Base-by-base conservation (phyloP, 768 basidiomycete species). In the Mycena haematopus region DNA sequence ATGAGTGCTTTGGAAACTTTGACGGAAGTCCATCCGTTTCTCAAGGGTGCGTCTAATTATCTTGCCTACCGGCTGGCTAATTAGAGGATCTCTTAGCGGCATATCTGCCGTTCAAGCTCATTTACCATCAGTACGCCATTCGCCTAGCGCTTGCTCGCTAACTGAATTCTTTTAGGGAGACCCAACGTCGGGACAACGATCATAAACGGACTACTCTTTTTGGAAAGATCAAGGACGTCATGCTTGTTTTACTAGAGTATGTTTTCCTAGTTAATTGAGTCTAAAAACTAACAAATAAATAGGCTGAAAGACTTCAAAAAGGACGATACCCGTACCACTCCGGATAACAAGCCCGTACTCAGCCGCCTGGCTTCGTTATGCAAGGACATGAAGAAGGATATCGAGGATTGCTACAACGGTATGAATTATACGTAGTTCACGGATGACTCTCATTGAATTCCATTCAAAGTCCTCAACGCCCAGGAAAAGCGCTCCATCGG, bases 381-480 rank as follows among this genome's bases (percentile, higher is more conserved):
- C 52, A 38, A 59, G 19, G 38, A 54, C 38, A 46, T 64, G 62
- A 49, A 55, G 24, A 59, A 51, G n/a, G 62, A 64, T 14, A 64
- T 64, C 13, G 46, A 64, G 25, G 62, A 59, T 14, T 64, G 62
- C 31, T 64, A 58, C 52, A 64, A 64, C 57, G 62, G 62, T 59
- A 31, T 2, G 49, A 15, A 24, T 25, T 40, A 17, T 31, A n/a
- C n/a, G n/a, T n/a, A 17, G 1, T 57, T n/a, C 45, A n/a, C 7
- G 19, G 13, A 27, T 33, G 0, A 3, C n/a, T 42, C 2, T 46
- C n/a, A 11, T 49, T 7, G 19, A 11, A 50, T 42, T 40, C 8
- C 13, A 21, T 25, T 35, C 14, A 25, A 44, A 59, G 62, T 59
- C 1, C 57, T 64, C 19, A 54, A 64, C 21, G 57, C 57, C 0